Base-by-base conservation (phyloP, 2,329 filamentous ascomycete species). In the Paecilomyces variotii region DNA sequence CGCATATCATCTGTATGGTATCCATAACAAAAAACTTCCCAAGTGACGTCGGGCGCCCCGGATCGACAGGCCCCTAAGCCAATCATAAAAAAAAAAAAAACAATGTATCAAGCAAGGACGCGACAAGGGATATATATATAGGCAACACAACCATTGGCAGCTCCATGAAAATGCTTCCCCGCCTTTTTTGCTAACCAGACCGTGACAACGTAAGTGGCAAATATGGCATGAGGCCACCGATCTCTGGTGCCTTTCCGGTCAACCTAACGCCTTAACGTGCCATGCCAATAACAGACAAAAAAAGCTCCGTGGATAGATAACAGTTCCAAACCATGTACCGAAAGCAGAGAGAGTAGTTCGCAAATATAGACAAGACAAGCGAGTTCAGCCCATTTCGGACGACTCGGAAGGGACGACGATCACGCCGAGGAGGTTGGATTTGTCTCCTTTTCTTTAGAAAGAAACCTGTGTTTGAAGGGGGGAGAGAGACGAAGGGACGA, bases 121-220 rank as follows among this genome's bases (percentile, higher is more conserved):
- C 50, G 25, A 26, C 27, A 26, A 52, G 50, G 50, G 50, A 52
- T 52, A 52, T 52, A 52, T 52, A 26, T 52, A 26, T 52, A 28
- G 50, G 50, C 25, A 52, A 52, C 24, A 52, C 50, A 52, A 28
- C 24, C 50, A 52, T 14, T 52, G 25, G 50, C 50, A 52, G 50
- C 50, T 52, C 50, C 50, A n/a, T 52, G 50, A 52, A 52, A 52
- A 52, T 52, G 50, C 50, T 52, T 52, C 50, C 14, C 50, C 50
- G 25, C 50, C 50, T 28, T 28, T 25, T 52, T 52, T 52, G 24
- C 50, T 28, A 52, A 52, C 24, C 50, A 52, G 50, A 52, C 50
- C 27, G 27, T 52, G 50, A 52, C 27, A 28, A 52, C 39, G 39
- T 14, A 45, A 45, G n/a, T 52, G 27, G 50, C 25, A 52, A 52